Evolutionary conservation across 2,329 filamentous ascomycete species (phyloP).

Genomic region (Diaporthe sp.): DNA sequence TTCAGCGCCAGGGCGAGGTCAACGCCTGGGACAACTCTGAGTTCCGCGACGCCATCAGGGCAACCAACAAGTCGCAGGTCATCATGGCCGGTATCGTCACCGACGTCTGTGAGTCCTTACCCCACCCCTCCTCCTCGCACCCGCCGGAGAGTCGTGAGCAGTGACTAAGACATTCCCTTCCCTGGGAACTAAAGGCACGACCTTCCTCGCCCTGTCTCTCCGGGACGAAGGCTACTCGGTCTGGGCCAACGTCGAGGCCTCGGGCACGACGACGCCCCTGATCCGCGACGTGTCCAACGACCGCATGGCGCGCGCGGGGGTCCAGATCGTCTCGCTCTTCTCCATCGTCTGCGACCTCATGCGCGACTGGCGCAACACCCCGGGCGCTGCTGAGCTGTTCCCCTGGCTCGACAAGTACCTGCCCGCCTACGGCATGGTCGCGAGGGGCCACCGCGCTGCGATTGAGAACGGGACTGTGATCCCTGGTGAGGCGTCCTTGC

Average conservation of each 20-base stretch:
- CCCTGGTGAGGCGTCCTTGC: constrained; percentile 62
- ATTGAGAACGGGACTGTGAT: constrained; percentile 71
- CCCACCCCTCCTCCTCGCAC: no score
- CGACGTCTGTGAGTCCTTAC: constrained; percentile 70
- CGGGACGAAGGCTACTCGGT: constrained; percentile 79
- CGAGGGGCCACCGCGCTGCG: constrained; percentile 72
- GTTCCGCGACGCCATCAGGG: constrained; percentile 75
- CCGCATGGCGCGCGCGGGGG: constrained; percentile 76
- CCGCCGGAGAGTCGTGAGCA: not conserved
- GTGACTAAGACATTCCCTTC: not conserved
- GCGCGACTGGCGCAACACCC: constrained; percentile 75
- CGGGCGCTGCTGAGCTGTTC: constrained; percentile 68
- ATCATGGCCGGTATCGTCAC: constrained; percentile 81
- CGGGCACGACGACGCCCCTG: constrained; percentile 73
- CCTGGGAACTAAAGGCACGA: constrained; percentile 60
- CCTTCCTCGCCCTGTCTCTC: constrained; percentile 81
- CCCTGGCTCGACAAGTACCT: constrained; percentile 75
- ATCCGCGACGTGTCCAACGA: constrained; percentile 75
- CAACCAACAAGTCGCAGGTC: constrained; percentile 76
- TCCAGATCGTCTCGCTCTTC: constrained; percentile 74
- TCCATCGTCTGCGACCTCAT: constrained; percentile 77
- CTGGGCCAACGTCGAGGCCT: constrained; percentile 80
- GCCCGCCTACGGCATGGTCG: constrained; percentile 75
- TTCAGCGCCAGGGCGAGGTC: constrained; percentile 79
- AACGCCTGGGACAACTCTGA: constrained; percentile 82